A percentile compares a stretch with the other conserved stretches of the same genome.
Evolutionary conservation across 352 stramenopile genomes (phyloP).

Genomic region (Phytophthora tubulina): DNA sequence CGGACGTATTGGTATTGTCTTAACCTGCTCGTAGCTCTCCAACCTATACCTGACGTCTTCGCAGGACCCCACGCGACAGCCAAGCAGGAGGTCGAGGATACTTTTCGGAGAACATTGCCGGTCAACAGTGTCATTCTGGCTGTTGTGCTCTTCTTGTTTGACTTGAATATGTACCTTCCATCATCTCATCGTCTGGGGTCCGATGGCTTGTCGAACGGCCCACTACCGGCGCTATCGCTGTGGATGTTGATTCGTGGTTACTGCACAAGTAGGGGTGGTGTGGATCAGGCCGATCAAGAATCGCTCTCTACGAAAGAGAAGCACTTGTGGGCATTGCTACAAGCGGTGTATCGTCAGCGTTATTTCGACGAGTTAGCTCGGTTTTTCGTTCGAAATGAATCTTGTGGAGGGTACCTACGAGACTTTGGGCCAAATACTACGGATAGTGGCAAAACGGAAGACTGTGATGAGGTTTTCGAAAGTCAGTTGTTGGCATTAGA

Average conservation of each 20-base stretch:
- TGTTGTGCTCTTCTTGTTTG: constrained; percentile 75
- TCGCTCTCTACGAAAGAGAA: constrained; percentile 40
- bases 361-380: constrained; percentile 52
- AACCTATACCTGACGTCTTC: constrained; percentile 13
- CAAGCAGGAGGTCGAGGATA: constrained; percentile 22
- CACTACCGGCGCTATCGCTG: constrained; percentile 58
- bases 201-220: not conserved
- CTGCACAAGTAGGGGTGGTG: constrained; percentile 32
- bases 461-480: constrained; percentile 37
- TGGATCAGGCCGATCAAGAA: constrained; percentile 33
- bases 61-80: not conserved
- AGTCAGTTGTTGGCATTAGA: constrained; percentile 44
- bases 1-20: constrained; percentile 73
- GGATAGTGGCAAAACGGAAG: constrained; percentile 4
- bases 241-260: constrained; percentile 67
- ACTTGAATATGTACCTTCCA: constrained; percentile 76
- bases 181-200: constrained; percentile 58
- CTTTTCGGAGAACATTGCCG: constrained; percentile 24
- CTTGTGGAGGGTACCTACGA: constrained; percentile 53
- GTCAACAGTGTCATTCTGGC: constrained; percentile 61
- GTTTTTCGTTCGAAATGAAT: constrained; percentile 50
- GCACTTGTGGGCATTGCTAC: constrained; percentile 67
- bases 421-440: constrained; percentile 24
- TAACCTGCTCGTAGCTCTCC: constrained; percentile 51
- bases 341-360: constrained; percentile 49